A percentile compares a stretch with the other conserved stretches of the same genome.
phyloP scores from a whole-genome alignment of 148 eudicot species.

The Camellia sinensis region DNA sequence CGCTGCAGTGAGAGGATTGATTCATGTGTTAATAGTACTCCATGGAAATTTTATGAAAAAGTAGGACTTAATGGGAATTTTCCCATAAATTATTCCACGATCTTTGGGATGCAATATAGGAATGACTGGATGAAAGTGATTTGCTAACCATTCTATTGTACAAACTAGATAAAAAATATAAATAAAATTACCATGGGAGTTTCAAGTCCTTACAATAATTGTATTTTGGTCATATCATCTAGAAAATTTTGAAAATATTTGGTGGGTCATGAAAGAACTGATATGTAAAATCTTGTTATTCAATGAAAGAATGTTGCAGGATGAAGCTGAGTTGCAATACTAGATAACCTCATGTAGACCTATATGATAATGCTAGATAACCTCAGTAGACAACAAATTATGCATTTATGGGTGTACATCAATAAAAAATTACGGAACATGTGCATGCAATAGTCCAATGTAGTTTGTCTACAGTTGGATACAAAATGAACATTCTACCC shows the following conservation, averaged over 20 bases:
- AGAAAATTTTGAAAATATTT: neutral
- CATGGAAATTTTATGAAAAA: too few relatives aligned
- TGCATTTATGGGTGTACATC: neutral
- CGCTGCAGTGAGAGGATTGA: too few relatives aligned
- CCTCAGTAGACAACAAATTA: neutral
- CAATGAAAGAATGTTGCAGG: neutral
- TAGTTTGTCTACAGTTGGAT: neutral
- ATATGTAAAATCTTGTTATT: neutral
- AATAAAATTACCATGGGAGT: neutral
- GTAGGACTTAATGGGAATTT: too few relatives aligned
- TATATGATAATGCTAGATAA: neutral
- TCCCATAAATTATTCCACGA: neutral
- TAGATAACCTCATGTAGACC: neutral
- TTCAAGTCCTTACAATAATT: neutral
- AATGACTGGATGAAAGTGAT: neutral
- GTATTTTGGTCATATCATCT: neutral
- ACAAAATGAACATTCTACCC: neutral
- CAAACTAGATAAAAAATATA: too few relatives aligned
- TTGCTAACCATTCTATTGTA: neutral
- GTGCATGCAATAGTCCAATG: neutral
- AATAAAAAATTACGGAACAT: neutral
- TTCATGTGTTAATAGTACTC: too few relatives aligned
- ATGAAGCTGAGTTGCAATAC: neutral
- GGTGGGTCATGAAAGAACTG: neutral
- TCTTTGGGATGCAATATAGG: neutral